These are phyloP conservation scores for Diaporthe longicolla DNA, from an alignment of 2,329 filamentous ascomycete species.

Conservation along the genomic window DNA sequence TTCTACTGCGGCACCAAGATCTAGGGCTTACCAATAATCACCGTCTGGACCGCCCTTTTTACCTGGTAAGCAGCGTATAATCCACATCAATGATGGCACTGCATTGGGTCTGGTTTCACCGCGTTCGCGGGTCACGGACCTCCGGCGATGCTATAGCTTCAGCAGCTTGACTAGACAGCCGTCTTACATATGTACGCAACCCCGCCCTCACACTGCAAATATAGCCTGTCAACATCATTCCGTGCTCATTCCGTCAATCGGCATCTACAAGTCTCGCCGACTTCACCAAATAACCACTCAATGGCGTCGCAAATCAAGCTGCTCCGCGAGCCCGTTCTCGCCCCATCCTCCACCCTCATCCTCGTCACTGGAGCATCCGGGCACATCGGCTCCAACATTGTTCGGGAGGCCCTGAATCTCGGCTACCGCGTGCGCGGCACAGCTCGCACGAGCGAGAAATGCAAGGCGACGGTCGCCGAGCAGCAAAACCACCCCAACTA, in stretches of 20 bases:
- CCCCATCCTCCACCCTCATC: constrained; percentile 44
- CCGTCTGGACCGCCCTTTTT: too few species aligned
- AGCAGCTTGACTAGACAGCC: too few species aligned
- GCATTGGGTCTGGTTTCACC: too few species aligned
- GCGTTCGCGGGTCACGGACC: too few species aligned
- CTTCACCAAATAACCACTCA: background rate
- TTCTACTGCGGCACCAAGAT: too few species aligned
- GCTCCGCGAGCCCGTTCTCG: constrained; percentile 14
- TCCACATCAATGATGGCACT: too few species aligned
- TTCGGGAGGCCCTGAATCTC: constrained; percentile 53
- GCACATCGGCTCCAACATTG: constrained; percentile 57
- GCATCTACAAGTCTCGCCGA: background rate
- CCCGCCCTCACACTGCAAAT: background rate
- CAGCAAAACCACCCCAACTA: constrained; percentile 54
- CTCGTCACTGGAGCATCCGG: constrained; percentile 60
- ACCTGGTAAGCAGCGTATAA: too few species aligned
- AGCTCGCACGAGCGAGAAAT: constrained; percentile 49
- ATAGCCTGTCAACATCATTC: background rate
- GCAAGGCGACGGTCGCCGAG: constrained; percentile 35
- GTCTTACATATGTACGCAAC: background rate
- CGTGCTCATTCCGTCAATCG: too few species aligned
- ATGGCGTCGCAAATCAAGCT: background rate
- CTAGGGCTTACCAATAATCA: too few species aligned
- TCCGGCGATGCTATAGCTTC: too few species aligned
- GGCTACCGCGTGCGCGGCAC: constrained; percentile 63